Evolutionary conservation across 768 basidiomycete species (phyloP), one percentile per base, ranked within the genome.

Genomic region (Boletus sp.): DNA sequence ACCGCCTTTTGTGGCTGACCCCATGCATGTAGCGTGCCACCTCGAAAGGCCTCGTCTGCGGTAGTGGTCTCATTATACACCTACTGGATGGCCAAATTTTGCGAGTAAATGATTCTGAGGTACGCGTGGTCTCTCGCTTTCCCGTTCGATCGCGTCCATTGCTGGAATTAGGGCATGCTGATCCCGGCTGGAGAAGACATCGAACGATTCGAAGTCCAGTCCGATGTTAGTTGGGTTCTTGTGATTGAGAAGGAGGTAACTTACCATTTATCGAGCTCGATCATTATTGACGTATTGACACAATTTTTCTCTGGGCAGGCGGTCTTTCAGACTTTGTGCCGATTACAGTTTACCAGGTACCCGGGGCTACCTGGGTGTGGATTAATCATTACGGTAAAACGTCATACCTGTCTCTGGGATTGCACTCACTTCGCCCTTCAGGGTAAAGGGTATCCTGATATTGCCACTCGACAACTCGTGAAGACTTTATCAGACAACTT

Each of bases 401-500:
- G 14, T n/a, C 14, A 12, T 17, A 0, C 30, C 14, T 30, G 10
- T 30, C 42, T 35, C 30, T 37, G n/a, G 36, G 29, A 47, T 7
- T 8, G 45, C 7, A 15, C 55, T 67, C 46, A 68, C 33, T 33
- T 46, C 2, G 18, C 14, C 49, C 36, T 52, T 10, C 62, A 97
- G 94, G 97, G 97, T 0, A 98, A 97, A 70, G 97, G 97, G 3
- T 98, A 96, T 72, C 97, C 97, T 0, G 97, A 99, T 67, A 73
- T 97, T 5, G 89, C 94, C 3, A 96, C 97, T 1, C 81, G 94
- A 7, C 86, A 95, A 61, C 79, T 98, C 7, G 82, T 95, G 45
- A 84, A 85, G 55, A 83, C 80, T 0, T 77, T 98, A 3, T 80
- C 88, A 1, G 80, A 85, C 39, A 80, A 81, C 35, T 79, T 93